Base-by-base conservation (phyloP, 306 rosid genomes). In the Castanea sativa region DNA sequence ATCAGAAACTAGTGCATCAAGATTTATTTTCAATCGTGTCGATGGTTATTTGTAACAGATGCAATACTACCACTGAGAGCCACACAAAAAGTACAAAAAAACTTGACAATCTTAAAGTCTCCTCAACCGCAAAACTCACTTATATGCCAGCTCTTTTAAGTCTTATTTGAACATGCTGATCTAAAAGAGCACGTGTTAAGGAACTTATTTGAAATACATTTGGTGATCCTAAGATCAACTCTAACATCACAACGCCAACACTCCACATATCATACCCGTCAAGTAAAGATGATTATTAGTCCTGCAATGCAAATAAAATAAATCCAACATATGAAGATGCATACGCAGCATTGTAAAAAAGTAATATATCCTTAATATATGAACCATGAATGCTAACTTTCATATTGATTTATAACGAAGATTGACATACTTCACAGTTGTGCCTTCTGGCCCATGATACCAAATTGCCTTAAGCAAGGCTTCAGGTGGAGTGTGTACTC, bases 221-320 rank as follows among this genome's bases (percentile, higher is more conserved):
- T 60, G 97, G 95, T 21, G 97, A 90, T 75, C 99, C 99, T 79
- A 95, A 69, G 81, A 89, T 85, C 86, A 91, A 83, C 84, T 94
- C 97, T 84, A 94, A 80, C 87, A 95, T 91, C 87, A 95, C 95
- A 82, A 95, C 92, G 82, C 99, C 96, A 69, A 90, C 94, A 38
- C 98, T 95, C 99, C 97, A 95, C 94, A 92, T 92, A 86, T 95
- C 98, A 83, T 91, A 95, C 86, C 99, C 90, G 92, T 71, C 76
- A 76, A 73, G 73, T 15, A 70, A 45, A 82, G 64, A 41, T 74
- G 78, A 68, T 75, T 9, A n/a, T 73, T 61, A 71, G 79, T 33
- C 73, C 81, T 82, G 71, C 35, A 56, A 29, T 55, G 45, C 71
- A 53, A 64, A 73, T 69, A 57, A 52, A 56, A 74, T 75, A 73